Evolutionary conservation across 106 monocot species (phyloP).

Genomic region (Phalaenopsis equestris): DNA sequence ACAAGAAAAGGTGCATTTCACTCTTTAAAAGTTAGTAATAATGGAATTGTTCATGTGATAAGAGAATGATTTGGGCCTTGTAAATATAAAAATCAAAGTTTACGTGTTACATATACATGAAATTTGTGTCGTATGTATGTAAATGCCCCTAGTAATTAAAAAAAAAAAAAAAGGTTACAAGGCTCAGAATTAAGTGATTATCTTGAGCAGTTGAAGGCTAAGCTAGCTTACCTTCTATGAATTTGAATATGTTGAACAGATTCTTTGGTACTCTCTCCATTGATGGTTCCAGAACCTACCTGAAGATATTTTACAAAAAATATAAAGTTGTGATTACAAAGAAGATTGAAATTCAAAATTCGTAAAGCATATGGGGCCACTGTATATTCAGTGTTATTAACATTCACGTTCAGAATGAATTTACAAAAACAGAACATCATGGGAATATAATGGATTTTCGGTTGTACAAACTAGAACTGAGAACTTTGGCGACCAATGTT

Average conservation of each 20-base stretch:
- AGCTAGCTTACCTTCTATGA: neutral
- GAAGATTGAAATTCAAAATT: neutral
- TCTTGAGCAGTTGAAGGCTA: neutral
- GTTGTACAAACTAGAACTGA: neutral
- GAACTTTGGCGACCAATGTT: too few species aligned
- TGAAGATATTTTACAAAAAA: neutral
- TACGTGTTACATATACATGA: too few species aligned
- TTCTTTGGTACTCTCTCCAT: neutral
- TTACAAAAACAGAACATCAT: neutral
- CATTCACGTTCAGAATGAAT: neutral
- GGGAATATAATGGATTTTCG: neutral
- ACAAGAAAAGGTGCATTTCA: too few species aligned
- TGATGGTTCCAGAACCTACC: neutral
- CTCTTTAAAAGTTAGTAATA: too few species aligned
- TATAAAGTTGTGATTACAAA: neutral
- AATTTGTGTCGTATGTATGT: too few species aligned
- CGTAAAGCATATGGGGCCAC: neutral
- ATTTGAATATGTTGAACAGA: neutral
- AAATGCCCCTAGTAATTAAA: neutral
- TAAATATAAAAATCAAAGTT: too few species aligned
- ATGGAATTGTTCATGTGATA: too few species aligned
- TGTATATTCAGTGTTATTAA: neutral
- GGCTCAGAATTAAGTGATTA: neutral
- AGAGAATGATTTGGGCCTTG: too few species aligned
- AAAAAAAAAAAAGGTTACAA: neutral